Percentiles rank a stretch among this genome's conserved stretches.
Evolutionary conservation across 805 yeast species (phyloP).

Genomic region (Komagataella ulmi): DNA sequence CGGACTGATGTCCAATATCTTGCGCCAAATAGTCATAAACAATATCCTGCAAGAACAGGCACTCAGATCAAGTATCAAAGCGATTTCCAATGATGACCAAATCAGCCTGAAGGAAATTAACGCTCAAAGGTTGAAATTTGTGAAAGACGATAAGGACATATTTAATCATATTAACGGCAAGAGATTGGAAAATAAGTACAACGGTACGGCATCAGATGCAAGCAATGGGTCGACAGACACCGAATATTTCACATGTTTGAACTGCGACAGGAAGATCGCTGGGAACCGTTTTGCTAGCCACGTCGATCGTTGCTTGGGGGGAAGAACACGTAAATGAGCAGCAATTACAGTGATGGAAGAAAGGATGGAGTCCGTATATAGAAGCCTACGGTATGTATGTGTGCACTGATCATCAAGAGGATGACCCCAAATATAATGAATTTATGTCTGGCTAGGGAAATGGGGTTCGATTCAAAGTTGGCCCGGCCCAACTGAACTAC

Average conservation of each 20-base stretch:
- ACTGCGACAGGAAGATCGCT: slow-evolving; percentile 78
- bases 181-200: slow-evolving; percentile 3
- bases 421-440: neutral
- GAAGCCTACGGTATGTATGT: neutral
- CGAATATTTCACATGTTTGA: slow-evolving; percentile 60
- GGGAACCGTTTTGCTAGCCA: slow-evolving; percentile 92
- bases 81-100: neutral
- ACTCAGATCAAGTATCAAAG: neutral
- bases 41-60: neutral
- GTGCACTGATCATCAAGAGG: neutral
- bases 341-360: neutral
- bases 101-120: neutral
- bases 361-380: neutral
- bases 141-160: slow-evolving; percentile 17
- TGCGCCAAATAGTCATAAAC: neutral
- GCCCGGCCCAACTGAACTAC: neutral
- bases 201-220: slow-evolving; percentile 1
- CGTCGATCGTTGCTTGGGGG: slow-evolving; percentile 77
- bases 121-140: slow-evolving; percentile 9
- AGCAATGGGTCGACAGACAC: neutral
- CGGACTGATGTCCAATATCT: neutral
- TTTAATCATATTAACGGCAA: slow-evolving; percentile 7
- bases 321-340: slow-evolving; percentile 36
- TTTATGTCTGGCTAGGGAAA: neutral
- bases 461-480: neutral